Percentiles rank a stretch among this genome's conserved stretches.
Evolutionary conservation across 192 early-diverging fungal genomes (phyloP).

Genomic region (Coemansia sp.): DNA sequence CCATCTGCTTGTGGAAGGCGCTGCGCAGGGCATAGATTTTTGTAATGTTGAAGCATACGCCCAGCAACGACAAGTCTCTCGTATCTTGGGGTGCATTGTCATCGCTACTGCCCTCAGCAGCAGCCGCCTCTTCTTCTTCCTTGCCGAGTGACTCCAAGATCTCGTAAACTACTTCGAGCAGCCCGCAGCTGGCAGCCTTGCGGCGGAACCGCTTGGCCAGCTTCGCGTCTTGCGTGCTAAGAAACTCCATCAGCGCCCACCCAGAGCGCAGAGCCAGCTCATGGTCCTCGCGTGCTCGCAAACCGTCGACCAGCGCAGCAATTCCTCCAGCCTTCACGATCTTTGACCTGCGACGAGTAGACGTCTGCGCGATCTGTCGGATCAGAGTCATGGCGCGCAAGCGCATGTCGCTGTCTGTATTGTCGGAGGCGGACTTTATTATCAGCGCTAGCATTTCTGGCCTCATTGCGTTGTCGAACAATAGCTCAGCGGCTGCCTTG

Average conservation of each 20-base stretch:
- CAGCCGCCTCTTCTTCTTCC: not conserved
- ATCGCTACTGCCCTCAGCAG: not conserved
- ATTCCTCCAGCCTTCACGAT: slow-evolving; percentile 24
- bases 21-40: slow-evolving; percentile 31
- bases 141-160: slow-evolving; percentile 14
- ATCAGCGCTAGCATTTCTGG: slow-evolving; percentile 17
- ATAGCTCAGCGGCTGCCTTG: slow-evolving; percentile 24
- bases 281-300: slow-evolving; percentile 16
- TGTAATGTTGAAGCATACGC: slow-evolving; percentile 19
- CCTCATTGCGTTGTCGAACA: slow-evolving; percentile 33
- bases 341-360: slow-evolving; percentile 5
- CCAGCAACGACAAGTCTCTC: slow-evolving; percentile 14
- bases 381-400: slow-evolving; percentile 20
- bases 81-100: not conserved
- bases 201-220: slow-evolving; percentile 9
- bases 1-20: slow-evolving; percentile 29
- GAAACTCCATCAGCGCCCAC: slow-evolving; percentile 22
- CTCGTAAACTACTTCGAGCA: slow-evolving; percentile 19
- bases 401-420: not conserved
- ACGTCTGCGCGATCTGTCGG: slow-evolving; percentile 24
- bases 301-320: slow-evolving; percentile 18
- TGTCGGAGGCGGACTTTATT: slow-evolving; percentile 8
- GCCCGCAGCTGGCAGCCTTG: slow-evolving; percentile 18
- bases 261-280: slow-evolving; percentile 25
- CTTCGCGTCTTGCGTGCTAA: slow-evolving; percentile 15